A percentile compares a stretch with the other conserved stretches of the same genome.
These are phyloP conservation scores for Stylonectria norvegica DNA, from an alignment of 2,329 filamentous ascomycete genomes.

Conservation along the genomic window DNA sequence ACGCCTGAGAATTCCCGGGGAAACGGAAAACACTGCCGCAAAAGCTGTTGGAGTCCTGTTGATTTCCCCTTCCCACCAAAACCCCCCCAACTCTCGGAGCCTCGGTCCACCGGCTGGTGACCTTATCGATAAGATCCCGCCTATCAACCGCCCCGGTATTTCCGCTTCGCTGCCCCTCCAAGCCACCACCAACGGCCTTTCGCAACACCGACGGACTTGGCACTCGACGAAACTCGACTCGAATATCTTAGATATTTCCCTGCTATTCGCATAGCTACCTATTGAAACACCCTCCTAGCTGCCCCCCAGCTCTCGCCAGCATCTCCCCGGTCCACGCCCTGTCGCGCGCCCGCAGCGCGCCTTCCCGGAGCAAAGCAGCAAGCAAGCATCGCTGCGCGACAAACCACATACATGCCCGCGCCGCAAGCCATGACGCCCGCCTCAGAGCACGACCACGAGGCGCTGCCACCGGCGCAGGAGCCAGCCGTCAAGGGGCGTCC, in stretches of 20 bases:
- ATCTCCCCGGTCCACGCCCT: not conserved
- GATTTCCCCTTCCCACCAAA: not conserved
- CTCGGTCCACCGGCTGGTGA: constrained; percentile 26
- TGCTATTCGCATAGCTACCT: not conserved
- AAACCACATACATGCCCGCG: not conserved
- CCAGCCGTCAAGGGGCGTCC: constrained; percentile 20
- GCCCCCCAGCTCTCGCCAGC: not conserved
- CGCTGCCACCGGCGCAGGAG: constrained; percentile 8
- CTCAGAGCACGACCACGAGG: not conserved
- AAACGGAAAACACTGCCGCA: too few relatives aligned
- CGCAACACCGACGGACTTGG: too few relatives aligned
- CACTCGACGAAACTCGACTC: not conserved
- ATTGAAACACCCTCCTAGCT: too few relatives aligned
- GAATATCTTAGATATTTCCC: not conserved
- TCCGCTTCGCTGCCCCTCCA: not conserved
- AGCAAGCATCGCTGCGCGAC: not conserved
- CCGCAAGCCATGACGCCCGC: not conserved
- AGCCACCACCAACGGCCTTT: too few relatives aligned
- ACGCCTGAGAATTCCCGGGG: too few relatives aligned
- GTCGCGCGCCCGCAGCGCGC: not conserved
- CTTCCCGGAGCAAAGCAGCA: not conserved
- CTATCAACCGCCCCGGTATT: not conserved
- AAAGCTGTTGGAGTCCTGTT: too few relatives aligned
- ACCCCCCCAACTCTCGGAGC: constrained; percentile 9
- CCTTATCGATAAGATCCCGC: constrained; percentile 5